Base-by-base conservation (phyloP, 2,329 filamentous ascomycete genomes). In the Ceratocystis cacaofunesta region DNA sequence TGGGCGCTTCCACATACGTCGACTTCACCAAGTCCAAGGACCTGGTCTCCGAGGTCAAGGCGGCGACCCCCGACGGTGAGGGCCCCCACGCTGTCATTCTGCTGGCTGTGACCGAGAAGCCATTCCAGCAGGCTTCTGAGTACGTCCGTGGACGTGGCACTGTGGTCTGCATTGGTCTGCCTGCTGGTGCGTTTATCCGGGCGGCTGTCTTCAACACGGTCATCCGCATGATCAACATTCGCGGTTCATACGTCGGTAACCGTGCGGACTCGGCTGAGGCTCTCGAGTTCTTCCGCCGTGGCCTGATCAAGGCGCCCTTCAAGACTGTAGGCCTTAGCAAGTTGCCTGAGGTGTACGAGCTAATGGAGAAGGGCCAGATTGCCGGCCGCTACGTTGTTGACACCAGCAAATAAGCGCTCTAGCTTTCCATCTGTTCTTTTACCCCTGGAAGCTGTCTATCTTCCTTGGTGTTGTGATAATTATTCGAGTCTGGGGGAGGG, bases 231-330 rank as follows among this genome's bases (percentile, higher is more conserved):
- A 86, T 96, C 78, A 86, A 77, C 71, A 96, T 97, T 80, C 89
- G 89, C 79, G 92, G 92, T 68, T 90, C 86, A 71, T 96, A 96
- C 74, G 92, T 97, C 70, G 92, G 92, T 66, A 96, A 95, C 79
- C 84, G 92, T 70, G 85, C 88, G 74, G 92, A 97, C 74, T 87
- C 86, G 0, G 83, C 86, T 64, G 92, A 97, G 79, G 92, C 92
- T 2, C 80, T 97, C 68, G 92, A 96, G 70, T 96, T 96, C 79
- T 96, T 84, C 80, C 78, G 82, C 66, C 82, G 88, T 25, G 92
- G 92, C 17, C 77, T 95, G 69, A 92, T 97, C 81, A 87, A 90
- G 73, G 85, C 86, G 4, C 92, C 92, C 6, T 94, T 82, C 83
- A 95, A 96, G 86, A 83, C 84, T 6, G 85, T 90, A 64, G 90